Conservation (phyloP, 2,329 filamentous ascomycete species). For the Calonectria leucothoes region DNA sequence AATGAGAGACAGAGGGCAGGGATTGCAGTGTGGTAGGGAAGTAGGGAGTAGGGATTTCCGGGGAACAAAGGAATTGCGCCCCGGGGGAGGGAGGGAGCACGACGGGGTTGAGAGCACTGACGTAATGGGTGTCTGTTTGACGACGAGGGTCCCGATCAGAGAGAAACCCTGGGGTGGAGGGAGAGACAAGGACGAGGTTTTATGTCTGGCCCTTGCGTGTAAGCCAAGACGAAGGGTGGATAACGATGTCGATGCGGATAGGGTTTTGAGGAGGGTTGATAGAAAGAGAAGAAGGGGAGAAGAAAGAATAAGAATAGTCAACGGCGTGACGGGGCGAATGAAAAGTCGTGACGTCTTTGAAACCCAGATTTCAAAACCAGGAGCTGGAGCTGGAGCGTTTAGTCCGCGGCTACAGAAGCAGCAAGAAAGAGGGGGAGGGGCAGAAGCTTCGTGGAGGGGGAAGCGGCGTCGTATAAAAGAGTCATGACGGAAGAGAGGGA, state of each 20-base stretch:
- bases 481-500: slow-evolving; percentile 15
- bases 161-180: background rate
- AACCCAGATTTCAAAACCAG: slow-evolving; percentile 9
- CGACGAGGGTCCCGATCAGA: background rate
- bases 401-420: slow-evolving; percentile 35
- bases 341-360: slow-evolving; percentile 37
- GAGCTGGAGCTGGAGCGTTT: slow-evolving; percentile 38
- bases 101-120: slow-evolving; percentile 31
- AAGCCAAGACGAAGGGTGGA: background rate
- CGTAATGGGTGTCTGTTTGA: slow-evolving; percentile 37
- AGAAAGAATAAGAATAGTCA: background rate
- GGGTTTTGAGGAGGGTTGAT: background rate
- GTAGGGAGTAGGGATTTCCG: slow-evolving; percentile 28
- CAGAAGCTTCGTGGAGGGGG: slow-evolving; percentile 23
- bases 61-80: slow-evolving; percentile 34
- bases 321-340: background rate
- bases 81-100: slow-evolving; percentile 15
- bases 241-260: background rate
- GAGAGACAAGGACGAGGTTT: background rate
- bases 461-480: slow-evolving; percentile 26
- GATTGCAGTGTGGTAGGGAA: slow-evolving; percentile 12
- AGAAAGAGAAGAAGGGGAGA: background rate
- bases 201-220: background rate
- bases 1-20: slow-evolving; percentile 2
- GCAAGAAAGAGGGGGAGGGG: slow-evolving; percentile 26